Evolutionary conservation across 2,329 filamentous ascomycete species (phyloP).

Genomic region (Furcasterigmium sp.): DNA sequence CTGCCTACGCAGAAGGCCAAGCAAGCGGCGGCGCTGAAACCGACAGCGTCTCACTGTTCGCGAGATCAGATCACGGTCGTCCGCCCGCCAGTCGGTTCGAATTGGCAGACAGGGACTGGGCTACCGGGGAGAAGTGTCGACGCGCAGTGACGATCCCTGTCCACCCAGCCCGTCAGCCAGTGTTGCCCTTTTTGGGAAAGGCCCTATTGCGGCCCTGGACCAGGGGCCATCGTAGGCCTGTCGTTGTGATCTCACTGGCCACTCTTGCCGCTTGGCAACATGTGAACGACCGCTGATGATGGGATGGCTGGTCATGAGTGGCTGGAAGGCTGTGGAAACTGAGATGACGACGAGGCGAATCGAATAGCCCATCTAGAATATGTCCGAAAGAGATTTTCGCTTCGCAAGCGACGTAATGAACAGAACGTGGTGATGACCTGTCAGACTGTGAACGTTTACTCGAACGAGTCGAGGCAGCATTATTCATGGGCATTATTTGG

Average conservation of each 20-base stretch:
- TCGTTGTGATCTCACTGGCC: constrained; percentile 1
- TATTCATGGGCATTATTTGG: constrained; percentile 2
- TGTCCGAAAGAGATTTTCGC: not conserved
- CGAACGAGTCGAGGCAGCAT: no score
- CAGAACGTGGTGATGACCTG: no score
- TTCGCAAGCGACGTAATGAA: no score
- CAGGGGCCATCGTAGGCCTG: not conserved
- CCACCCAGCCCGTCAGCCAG: constrained; percentile 1
- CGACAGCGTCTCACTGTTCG: not conserved
- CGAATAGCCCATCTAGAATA: no score
- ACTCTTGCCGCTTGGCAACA: not conserved
- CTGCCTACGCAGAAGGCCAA: not conserved
- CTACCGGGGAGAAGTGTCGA: not conserved
- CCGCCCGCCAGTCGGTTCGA: not conserved
- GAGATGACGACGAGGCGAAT: not conserved
- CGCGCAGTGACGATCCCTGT: not conserved
- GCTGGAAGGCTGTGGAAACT: not conserved
- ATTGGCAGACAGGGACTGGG: no score
- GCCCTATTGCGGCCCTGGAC: not conserved
- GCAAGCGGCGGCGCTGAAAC: not conserved
- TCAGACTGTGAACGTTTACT: no score
- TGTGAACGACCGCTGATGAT: not conserved
- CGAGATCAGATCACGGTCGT: not conserved
- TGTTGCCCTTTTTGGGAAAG: not conserved
- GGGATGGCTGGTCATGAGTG: not conserved